Percentiles rank a stretch among this genome's conserved stretches.
These are phyloP conservation scores for Amaranthus hypochondriacus DNA, from an alignment of 148 eudicot species.

Conservation along the genomic window DNA sequence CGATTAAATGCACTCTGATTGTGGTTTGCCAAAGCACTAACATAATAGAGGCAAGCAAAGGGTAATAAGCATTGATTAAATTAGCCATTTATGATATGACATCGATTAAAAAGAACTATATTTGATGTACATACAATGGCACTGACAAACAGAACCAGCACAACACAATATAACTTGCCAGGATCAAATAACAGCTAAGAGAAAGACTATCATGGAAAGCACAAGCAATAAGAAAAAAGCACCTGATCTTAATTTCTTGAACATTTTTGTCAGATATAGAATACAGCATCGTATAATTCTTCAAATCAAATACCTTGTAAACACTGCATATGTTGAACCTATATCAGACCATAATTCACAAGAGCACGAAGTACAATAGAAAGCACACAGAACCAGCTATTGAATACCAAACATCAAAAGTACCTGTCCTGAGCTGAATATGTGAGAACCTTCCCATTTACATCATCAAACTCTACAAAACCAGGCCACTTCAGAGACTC, in stretches of 20 bases:
- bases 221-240: not conserved
- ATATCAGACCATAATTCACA: not conserved
- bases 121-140: too few species aligned
- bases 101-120: too few species aligned
- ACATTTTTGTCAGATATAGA: slow-evolving; percentile 92
- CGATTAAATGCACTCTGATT: not conserved
- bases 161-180: not conserved
- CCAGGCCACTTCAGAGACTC: slow-evolving; percentile 99
- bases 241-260: slow-evolving; percentile 97
- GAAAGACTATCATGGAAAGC: not conserved
- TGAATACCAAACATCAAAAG: not conserved
- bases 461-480: slow-evolving; percentile 98
- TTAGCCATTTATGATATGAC: too few species aligned
- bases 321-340: slow-evolving; percentile 38
- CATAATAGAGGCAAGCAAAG: not conserved
- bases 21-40: not conserved
- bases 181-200: not conserved
- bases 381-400: slow-evolving; percentile 1
- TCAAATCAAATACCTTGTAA: slow-evolving; percentile 87
- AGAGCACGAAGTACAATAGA: not conserved
- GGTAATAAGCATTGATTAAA: not conserved
- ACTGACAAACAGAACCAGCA: too few species aligned
- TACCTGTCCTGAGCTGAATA: slow-evolving; percentile 88
- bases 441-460: slow-evolving; percentile 86
- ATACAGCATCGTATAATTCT: slow-evolving; percentile 89